A percentile compares a stretch with the other conserved stretches of the same genome.
phyloP scores from a whole-genome alignment of 352 stramenopile species.

The Pythium sukuiense region DNA sequence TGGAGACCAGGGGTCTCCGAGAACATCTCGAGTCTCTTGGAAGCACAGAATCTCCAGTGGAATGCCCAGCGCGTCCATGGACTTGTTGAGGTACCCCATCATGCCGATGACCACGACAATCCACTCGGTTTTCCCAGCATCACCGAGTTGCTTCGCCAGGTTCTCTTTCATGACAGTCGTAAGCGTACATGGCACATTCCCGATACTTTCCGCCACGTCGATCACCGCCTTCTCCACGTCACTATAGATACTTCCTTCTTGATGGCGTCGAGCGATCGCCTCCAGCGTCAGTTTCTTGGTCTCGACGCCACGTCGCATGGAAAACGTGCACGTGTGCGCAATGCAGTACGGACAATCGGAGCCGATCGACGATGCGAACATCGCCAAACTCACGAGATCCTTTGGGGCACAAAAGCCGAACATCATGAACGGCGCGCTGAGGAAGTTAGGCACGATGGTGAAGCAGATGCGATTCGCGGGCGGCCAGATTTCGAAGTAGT shows the following conservation, averaged over 20 bases:
- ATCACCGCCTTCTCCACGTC: constrained; percentile 4
- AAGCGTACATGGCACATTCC: constrained; percentile 10
- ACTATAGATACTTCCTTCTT: background rate
- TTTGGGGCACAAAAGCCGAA: constrained; percentile 7
- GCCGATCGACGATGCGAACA: constrained; percentile 11
- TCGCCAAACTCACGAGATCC: constrained; percentile 4
- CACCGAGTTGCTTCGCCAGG: background rate
- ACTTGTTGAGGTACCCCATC: constrained; percentile 15
- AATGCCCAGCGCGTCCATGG: constrained; percentile 11
- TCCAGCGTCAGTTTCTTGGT: constrained; percentile 10
- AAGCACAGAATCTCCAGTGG: constrained; percentile 1
- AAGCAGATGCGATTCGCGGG: constrained; percentile 14
- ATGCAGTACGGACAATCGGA: constrained; percentile 10
- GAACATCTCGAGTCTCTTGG: constrained; percentile 7
- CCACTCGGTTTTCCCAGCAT: background rate
- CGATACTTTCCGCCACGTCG: constrained; percentile 9
- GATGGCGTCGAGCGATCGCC: background rate
- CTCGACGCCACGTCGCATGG: constrained; percentile 7
- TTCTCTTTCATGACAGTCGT: background rate
- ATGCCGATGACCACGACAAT: constrained; percentile 2
- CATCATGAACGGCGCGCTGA: constrained; percentile 14
- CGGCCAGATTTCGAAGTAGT: constrained; percentile 17
- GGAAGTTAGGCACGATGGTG: constrained; percentile 16
- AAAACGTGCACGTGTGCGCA: constrained; percentile 8
- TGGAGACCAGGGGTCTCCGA: constrained; percentile 11